phyloP scores from a whole-genome alignment of 352 stramenopile species.

The Phytophthora melonis region DNA sequence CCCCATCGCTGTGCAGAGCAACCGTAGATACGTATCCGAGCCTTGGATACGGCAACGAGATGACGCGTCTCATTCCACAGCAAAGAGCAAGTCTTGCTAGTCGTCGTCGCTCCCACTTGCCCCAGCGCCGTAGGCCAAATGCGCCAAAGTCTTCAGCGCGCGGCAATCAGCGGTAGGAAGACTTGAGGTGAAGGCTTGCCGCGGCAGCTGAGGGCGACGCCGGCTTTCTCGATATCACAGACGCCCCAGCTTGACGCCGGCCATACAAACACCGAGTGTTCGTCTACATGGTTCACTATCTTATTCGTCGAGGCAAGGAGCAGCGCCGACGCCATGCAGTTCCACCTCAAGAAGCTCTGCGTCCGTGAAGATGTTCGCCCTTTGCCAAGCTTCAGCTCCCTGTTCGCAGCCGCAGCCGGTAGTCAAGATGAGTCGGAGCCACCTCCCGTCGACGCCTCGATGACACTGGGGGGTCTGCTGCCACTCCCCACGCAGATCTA shows the following conservation, averaged over 20 bases:
- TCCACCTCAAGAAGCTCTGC: conserved; percentile 27
- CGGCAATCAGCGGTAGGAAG: not conserved
- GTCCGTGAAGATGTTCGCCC: conserved; percentile 13
- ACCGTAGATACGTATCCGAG: not conserved
- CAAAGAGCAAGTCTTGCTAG: not conserved
- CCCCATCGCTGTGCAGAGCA: not conserved
- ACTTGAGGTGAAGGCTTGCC: not conserved
- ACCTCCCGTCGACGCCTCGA: conserved; percentile 26
- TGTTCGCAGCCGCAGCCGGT: conserved; percentile 20
- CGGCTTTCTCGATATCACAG: conserved; percentile 45
- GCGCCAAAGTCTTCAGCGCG: not conserved
- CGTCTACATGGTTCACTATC: conserved; percentile 27
- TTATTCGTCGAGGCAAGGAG: conserved; percentile 20
- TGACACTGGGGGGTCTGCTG: conserved; percentile 35
- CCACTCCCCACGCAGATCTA: conserved; percentile 17
- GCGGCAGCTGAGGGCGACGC: conserved; percentile 5
- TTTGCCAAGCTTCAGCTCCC: conserved; percentile 30
- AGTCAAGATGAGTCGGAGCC: conserved; percentile 2
- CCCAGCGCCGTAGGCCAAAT: not conserved
- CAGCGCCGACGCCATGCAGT: conserved; percentile 18
- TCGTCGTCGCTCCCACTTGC: not conserved
- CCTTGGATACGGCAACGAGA: not conserved
- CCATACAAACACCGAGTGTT: conserved; percentile 35
- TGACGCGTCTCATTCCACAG: not conserved
- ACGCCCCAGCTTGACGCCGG: conserved; percentile 20